Percentiles rank a stretch among this genome's conserved stretches.
phyloP scores from a whole-genome alignment of 805 yeast species.

The Suhomyces pyralidae region DNA sequence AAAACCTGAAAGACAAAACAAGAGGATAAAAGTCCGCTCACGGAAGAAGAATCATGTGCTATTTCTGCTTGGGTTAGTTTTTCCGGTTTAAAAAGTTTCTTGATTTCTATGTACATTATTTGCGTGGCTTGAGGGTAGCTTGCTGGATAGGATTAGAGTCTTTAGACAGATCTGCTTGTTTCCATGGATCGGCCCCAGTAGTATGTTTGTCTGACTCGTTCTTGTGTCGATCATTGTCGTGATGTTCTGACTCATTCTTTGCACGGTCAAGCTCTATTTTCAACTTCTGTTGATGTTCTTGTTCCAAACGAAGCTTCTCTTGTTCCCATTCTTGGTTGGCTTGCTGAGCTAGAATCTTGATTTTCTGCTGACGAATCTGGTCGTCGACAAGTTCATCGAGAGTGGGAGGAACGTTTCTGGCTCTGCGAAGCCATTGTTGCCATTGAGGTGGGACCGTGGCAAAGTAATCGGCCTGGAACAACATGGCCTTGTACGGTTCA shows the following conservation, averaged over 20 bases:
- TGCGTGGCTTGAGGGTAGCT: slow-evolving; percentile 38
- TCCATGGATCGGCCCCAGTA: slow-evolving; percentile 29
- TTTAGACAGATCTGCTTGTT: slow-evolving; percentile 24
- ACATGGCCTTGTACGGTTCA: slow-evolving; percentile 49
- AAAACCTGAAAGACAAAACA: not conserved
- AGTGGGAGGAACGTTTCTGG: slow-evolving; percentile 59
- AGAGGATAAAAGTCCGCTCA: not conserved
- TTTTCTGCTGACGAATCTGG: slow-evolving; percentile 49
- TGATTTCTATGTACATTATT: slow-evolving; percentile 5
- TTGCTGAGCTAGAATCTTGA: slow-evolving; percentile 49
- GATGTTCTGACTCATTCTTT: slow-evolving; percentile 13
- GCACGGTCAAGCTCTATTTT: slow-evolving; percentile 30
- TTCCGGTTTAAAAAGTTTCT: not conserved
- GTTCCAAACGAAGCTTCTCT: slow-evolving; percentile 35
- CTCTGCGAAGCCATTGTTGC: slow-evolving; percentile 76
- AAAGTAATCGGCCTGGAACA: slow-evolving; percentile 57
- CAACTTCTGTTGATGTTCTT: slow-evolving; percentile 29
- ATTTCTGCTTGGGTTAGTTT: not conserved
- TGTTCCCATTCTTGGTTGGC: slow-evolving; percentile 42
- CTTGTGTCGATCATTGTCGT: not conserved
- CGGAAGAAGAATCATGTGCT: too few species aligned
- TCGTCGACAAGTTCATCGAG: slow-evolving; percentile 61
- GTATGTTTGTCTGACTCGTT: not conserved
- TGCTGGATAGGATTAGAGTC: slow-evolving; percentile 34
- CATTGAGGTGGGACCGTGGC: slow-evolving; percentile 65